These are phyloP conservation scores for Austroboletus olivaceoglutinosus DNA, from an alignment of 1,284 basidiomycete species.

Conservation along the genomic window DNA sequence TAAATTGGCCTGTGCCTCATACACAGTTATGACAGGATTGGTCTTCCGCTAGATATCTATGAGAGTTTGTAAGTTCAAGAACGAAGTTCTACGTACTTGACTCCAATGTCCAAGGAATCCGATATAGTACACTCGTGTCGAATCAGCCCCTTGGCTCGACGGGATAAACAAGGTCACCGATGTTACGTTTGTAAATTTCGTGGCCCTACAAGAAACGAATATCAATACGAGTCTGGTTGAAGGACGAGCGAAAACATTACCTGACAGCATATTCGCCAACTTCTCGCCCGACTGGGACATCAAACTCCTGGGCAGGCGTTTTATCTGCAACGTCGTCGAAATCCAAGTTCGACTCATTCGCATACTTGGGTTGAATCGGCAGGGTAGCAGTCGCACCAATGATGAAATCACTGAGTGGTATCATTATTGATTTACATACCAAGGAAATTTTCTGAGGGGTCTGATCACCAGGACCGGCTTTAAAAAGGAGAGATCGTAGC, in stretches of 20 bases:
- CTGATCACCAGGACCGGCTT: conserved; percentile 68
- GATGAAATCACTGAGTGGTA: too few relatives aligned
- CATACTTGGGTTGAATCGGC: conserved; percentile 46
- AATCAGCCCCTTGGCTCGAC: conserved; percentile 69
- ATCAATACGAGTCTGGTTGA: not conserved
- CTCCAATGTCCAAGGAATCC: conserved; percentile 80
- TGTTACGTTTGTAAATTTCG: conserved; percentile 74
- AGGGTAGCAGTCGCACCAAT: not conserved
- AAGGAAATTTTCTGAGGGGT: conserved; percentile 66
- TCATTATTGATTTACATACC: conserved; percentile 41
- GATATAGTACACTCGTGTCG: conserved; percentile 67
- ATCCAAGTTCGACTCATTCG: conserved; percentile 69
- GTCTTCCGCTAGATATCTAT: conserved; percentile 51
- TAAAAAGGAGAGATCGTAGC: conserved; percentile 69
- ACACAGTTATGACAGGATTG: conserved; percentile 71
- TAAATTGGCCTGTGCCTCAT: conserved; percentile 75
- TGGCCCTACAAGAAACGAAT: conserved; percentile 47
- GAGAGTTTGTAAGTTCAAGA: not conserved
- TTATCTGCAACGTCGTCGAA: conserved; percentile 67
- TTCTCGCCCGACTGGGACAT: conserved; percentile 62
- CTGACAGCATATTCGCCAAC: conserved; percentile 74
- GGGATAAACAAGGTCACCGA: conserved; percentile 75
- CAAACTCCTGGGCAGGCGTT: conserved; percentile 65
- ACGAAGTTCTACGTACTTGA: conserved; percentile 48
- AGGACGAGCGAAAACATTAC: conserved; percentile 36